Evolutionary conservation across 2,329 filamentous ascomycete species (phyloP), one percentile per base, ranked within the genome.

Genomic region (Diplodia sapinea): DNA sequence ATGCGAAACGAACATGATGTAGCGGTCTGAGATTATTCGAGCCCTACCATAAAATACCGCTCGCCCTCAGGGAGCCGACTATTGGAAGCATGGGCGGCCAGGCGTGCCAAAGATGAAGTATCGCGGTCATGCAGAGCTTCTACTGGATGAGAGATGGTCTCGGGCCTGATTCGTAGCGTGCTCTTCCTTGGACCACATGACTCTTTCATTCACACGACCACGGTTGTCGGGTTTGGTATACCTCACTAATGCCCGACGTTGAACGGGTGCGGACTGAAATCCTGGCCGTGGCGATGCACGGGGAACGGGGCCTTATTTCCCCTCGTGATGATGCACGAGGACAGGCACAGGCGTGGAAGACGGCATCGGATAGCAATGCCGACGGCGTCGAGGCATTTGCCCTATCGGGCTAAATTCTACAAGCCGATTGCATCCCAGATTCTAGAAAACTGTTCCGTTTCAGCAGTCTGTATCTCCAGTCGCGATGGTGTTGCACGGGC

Each of bases 231-330:
- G 43, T 47, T n/a, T 47, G 43, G 20, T 47, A 20, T 47, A 11
- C n/a, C n/a, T 20, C n/a, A 20, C 20, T 47, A 4, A 20, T 47
- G 43, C 43, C 43, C 43, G n/a, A 47, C 43, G 43, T 20, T 47
- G 43, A 11, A 47, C 43, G 43, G 8, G n/a, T n/a, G 43, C 15
- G 6, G 15, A 43, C 15, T 17, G 13, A 17, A 2, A n/a, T 47
- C 8, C 43, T n/a, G 43, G 43, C n/a, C 17, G 8, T 20, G 17
- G 43, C n/a, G 43, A 15, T 40, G 23, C 38, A 26, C 47, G 56
- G 56, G 56, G 43, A 43, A 59, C 38, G 56, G 56, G 33, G 38
- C 56, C 56, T 47, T 9, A 9, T 47, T 47, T 47, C 13, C 15
- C 43, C 26, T 31, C 29, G 20, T 20, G 56, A 31, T 49, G 23